Percentiles rank a stretch among this genome's conserved stretches.
Evolutionary conservation across 2,329 filamentous ascomycete genomes (phyloP).

Genomic region (Rhynchosporium agropyri): DNA sequence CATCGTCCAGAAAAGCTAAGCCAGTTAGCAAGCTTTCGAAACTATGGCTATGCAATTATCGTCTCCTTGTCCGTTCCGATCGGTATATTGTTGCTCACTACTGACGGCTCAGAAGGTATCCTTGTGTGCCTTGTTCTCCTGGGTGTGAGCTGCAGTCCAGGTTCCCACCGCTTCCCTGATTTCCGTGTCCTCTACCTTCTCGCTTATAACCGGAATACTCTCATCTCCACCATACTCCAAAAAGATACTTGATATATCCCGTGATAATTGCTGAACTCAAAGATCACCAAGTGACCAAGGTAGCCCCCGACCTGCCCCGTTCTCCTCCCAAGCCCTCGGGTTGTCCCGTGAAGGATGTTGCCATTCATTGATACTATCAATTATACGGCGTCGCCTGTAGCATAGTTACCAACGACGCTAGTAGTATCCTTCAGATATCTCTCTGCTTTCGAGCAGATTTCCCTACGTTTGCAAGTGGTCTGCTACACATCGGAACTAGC

Average conservation of each 20-base stretch:
- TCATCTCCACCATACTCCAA: conserved; percentile 25
- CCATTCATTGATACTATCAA: conserved; percentile 46
- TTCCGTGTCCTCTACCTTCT: too few relatives aligned
- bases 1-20: too few relatives aligned
- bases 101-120: too few relatives aligned
- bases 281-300: conserved; percentile 32
- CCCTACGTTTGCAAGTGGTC: conserved; percentile 42
- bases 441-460: conserved; percentile 43
- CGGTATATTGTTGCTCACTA: too few relatives aligned
- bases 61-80: too few relatives aligned
- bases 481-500: conserved; percentile 42
- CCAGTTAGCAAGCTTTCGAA: too few relatives aligned
- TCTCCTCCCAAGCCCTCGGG: conserved; percentile 42
- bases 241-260: conserved; percentile 39
- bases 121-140: too few relatives aligned
- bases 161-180: too few relatives aligned
- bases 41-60: too few relatives aligned
- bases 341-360: conserved; percentile 43
- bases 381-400: conserved; percentile 43
- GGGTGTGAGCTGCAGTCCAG: too few relatives aligned
- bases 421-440: conserved; percentile 39
- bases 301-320: conserved; percentile 44
- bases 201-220: too few relatives aligned
- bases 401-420: conserved; percentile 44
- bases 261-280: conserved; percentile 42